These are phyloP conservation scores for Chernovozyma aurita DNA, from an alignment of 1,139 yeast genomes.

Conservation along the genomic window DNA sequence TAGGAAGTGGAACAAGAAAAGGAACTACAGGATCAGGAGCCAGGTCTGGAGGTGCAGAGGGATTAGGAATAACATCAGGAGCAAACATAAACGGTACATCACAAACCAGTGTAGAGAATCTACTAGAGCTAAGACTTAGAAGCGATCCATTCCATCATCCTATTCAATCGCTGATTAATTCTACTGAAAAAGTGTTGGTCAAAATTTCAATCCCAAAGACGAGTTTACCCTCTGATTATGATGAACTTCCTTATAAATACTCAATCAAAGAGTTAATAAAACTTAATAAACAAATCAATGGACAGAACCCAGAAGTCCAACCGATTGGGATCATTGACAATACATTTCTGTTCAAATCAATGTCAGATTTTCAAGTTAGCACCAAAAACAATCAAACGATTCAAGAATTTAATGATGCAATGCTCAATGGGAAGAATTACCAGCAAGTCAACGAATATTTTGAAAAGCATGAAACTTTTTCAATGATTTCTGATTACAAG, in stretches of 20 bases:
- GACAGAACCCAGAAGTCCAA: slow-evolving; percentile 34
- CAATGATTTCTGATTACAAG: slow-evolving; percentile 29
- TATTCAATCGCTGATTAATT: slow-evolving; percentile 48
- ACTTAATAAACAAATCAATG: slow-evolving; percentile 11
- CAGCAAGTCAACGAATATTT: slow-evolving; percentile 41
- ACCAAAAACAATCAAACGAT: slow-evolving; percentile 53
- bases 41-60: no score
- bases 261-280: slow-evolving; percentile 50
- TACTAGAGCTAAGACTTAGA: slow-evolving; percentile 63
- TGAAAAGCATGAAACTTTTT: slow-evolving; percentile 30
- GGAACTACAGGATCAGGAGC: no score
- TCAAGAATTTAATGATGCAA: slow-evolving; percentile 26
- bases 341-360: slow-evolving; percentile 74
- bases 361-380: slow-evolving; percentile 81
- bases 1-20: not conserved
- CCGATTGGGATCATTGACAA: slow-evolving; percentile 70
- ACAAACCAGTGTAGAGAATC: slow-evolving; percentile 18
- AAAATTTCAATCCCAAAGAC: slow-evolving; percentile 67
- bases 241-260: slow-evolving; percentile 35
- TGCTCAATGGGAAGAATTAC: slow-evolving; percentile 23
- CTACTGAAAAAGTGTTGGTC: slow-evolving; percentile 60
- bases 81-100: not conserved
- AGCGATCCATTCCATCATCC: slow-evolving; percentile 83
- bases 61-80: not conserved
- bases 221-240: slow-evolving; percentile 38